Evolutionary conservation across 768 basidiomycete genomes (phyloP).

Genomic region (Collybiopsis confluens): DNA sequence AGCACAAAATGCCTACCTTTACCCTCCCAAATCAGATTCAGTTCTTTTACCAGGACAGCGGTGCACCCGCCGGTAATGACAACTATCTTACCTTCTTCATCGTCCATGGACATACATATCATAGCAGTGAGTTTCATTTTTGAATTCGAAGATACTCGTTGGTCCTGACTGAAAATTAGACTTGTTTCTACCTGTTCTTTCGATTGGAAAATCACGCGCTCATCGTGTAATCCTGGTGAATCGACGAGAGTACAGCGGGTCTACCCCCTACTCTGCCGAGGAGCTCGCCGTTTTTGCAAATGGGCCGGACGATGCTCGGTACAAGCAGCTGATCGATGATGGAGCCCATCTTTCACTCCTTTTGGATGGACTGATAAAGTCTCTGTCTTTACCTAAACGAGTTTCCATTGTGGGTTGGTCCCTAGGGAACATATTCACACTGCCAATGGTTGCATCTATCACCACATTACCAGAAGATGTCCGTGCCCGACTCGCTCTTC

Average conservation of each 20-base stretch:
- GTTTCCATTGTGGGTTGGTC: conserved; percentile 26
- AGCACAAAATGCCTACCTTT: too few species aligned
- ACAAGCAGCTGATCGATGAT: conserved; percentile 19
- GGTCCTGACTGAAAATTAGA: neutral
- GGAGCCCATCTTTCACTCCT: conserved; percentile 26
- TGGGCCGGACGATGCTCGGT: conserved; percentile 16
- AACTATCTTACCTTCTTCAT: neutral
- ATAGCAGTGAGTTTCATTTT: neutral
- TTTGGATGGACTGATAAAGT: conserved; percentile 21
- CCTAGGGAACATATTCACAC: conserved; percentile 21
- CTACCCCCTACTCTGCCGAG: conserved; percentile 23
- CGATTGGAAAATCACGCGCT: neutral
- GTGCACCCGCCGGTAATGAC: neutral
- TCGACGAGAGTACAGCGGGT: conserved; percentile 29
- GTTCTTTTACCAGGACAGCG: neutral
- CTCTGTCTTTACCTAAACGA: conserved; percentile 13
- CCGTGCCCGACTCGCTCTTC: conserved; percentile 15
- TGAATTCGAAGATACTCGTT: too few species aligned
- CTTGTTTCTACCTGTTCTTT: neutral
- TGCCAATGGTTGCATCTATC: conserved; percentile 18
- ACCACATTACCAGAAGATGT: conserved; percentile 13
- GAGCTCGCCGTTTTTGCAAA: conserved; percentile 16
- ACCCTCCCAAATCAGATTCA: neutral
- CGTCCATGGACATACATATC: neutral
- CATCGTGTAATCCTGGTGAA: conserved; percentile 25